phyloP scores from a whole-genome alignment of 208 protist genomes.

The Herpetomonas muscarum region DNA sequence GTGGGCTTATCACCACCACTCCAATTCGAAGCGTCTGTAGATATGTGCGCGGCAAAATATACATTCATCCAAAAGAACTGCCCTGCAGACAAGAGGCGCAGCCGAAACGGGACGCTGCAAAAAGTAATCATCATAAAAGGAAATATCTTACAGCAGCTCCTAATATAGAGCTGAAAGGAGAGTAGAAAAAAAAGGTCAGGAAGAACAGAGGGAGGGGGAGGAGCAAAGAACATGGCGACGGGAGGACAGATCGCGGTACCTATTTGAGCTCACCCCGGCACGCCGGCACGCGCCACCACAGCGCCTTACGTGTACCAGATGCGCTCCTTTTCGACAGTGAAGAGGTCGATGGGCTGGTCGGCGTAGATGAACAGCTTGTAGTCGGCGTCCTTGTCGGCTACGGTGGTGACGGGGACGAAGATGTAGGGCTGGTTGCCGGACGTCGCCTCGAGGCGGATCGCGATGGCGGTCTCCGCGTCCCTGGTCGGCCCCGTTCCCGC shows the following conservation, averaged over 20 bases:
- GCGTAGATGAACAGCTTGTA: conserved; percentile 86
- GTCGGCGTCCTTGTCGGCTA: conserved; percentile 71
- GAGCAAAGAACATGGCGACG: background rate
- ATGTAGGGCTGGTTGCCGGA: conserved; percentile 51
- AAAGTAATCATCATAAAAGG: no score
- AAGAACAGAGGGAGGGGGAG: background rate
- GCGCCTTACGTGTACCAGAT: conserved; percentile 47
- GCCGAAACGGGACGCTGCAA: no score
- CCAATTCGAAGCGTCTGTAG: no score
- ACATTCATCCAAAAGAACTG: no score
- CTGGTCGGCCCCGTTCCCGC: conserved; percentile 24
- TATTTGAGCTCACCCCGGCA: no score
- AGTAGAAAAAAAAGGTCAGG: conserved; percentile 7
- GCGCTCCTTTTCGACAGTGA: conserved; percentile 43
- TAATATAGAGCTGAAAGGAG: conserved; percentile 4
- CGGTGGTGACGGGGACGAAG: conserved; percentile 73
- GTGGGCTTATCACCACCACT: no score
- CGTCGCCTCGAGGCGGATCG: conserved; percentile 29
- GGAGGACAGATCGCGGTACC: conserved; percentile 12
- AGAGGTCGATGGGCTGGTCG: conserved; percentile 63
- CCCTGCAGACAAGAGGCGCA: no score
- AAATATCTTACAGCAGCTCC: no score
- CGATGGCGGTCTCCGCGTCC: conserved; percentile 52
- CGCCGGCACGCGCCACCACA: background rate
- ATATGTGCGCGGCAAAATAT: no score